These are phyloP conservation scores for Amaranthus hypochondriacus DNA, from an alignment of 148 eudicot genomes.

Conservation along the genomic window DNA sequence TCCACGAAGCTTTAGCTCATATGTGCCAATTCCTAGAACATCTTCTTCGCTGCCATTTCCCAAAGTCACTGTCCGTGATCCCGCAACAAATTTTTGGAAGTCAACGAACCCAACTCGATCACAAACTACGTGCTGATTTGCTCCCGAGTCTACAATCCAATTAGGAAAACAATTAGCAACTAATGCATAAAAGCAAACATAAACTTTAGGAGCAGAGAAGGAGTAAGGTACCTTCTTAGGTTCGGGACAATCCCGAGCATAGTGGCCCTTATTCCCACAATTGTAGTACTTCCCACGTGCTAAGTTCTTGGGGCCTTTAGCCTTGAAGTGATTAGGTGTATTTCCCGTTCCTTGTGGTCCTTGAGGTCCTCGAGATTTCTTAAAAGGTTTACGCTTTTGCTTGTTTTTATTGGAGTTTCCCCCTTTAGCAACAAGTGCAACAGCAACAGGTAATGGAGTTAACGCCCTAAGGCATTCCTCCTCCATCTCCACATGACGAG, in stretches of 20 bases:
- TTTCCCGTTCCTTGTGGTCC: neutral
- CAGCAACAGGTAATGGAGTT: neutral
- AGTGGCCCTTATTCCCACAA: neutral
- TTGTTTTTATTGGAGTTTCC: neutral
- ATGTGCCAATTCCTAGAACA: conserved; percentile 1
- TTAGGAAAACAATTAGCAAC: conserved; percentile 2
- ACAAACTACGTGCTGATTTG: too few species aligned
- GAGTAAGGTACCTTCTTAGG: conserved; percentile 1
- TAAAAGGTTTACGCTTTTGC: neutral
- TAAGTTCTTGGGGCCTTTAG: neutral
- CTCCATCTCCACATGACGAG: neutral
- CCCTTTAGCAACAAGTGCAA: too few species aligned
- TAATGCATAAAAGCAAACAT: too few species aligned
- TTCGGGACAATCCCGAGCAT: neutral
- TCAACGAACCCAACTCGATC: too few species aligned
- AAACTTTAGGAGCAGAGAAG: neutral
- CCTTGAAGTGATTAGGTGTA: neutral
- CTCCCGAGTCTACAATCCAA: conserved; percentile 8
- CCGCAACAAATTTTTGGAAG: too few species aligned
- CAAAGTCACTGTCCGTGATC: neutral
- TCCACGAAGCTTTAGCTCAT: conserved; percentile 4
- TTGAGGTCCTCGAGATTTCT: neutral
- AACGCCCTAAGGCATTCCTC: neutral
- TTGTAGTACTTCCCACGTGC: conserved; percentile 4
- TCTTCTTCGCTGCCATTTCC: too few species aligned